phyloP scores from a whole-genome alignment of 345 rosid genomes.

The Ailanthus altissimus region DNA sequence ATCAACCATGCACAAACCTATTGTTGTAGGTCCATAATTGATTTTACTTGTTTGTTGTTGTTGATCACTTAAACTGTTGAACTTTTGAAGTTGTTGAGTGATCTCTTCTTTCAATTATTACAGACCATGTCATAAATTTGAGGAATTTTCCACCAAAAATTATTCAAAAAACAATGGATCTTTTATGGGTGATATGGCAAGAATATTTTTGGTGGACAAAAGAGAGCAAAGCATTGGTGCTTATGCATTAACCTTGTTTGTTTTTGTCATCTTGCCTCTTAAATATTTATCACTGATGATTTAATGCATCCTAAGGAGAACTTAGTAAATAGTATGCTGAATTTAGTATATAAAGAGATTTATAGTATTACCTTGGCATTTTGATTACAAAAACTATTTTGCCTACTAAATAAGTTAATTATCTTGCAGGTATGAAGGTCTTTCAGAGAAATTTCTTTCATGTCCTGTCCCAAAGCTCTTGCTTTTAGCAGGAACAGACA shows the following conservation, averaged over 20 bases:
- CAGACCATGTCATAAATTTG: background rate
- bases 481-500: slow-evolving; percentile 86
- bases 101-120: too few species aligned
- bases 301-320: background rate
- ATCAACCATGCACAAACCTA: too few species aligned
- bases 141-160: background rate
- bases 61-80: too few species aligned
- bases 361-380: background rate
- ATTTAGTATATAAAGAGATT: background rate
- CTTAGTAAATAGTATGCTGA: background rate
- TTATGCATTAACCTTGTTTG: background rate
- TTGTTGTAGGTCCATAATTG: too few species aligned
- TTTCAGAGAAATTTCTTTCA: slow-evolving; percentile 83
- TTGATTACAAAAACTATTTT: background rate
- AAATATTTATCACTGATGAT: background rate
- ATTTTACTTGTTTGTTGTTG: too few species aligned
- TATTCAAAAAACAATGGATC: background rate
- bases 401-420: slow-evolving; percentile 14
- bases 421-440: slow-evolving; percentile 88
- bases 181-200: background rate
- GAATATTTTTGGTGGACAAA: background rate
- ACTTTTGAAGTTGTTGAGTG: too few species aligned
- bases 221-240: background rate
- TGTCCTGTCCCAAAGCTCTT: slow-evolving; percentile 84
- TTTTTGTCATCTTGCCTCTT: background rate